Base-by-base conservation (phyloP, 345 rosid genomes). In the Aquilaria malaccensis region DNA sequence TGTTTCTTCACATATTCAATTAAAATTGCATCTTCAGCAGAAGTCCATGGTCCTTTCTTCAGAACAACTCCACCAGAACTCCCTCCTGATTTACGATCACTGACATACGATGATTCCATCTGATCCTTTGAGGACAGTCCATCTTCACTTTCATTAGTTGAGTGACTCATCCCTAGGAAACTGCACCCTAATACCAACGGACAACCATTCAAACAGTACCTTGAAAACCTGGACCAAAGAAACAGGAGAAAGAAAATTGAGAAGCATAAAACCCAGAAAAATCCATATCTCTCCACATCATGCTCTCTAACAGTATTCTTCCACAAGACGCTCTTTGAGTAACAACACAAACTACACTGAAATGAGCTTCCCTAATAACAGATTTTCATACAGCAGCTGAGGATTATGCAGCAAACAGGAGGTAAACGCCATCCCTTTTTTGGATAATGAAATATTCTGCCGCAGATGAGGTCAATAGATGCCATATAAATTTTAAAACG, bases 41-140 rank as follows among this genome's bases (percentile, higher is more conserved):
- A 77, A 6, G 99, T 88, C 99, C 99, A 94, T 22, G 99, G 99
- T 53, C 99, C 99, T 83, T 94, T 94, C 84, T 90, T 90, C 72
- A 94, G 71, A 72, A 55, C 66, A 63, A 51, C 33, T 37, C 68
- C 85, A 73, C 73, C 81, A 13, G 63, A 61, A 70, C 74, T 72
- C 61, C 76, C 86, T 72, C 74, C 75, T 47, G 58, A 63, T 50
- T 65, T 72, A 61, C 73, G 76, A 68, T 70, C 80, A 60, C 82
- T 89, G 45, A 63, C 33, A 77, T 74, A 79, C 4, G 89, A 80
- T 1, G 87, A 87, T 13, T 79, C 87, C 37, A 55, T 66, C 67
- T 74, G 83, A 71, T 84, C 83, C 60, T 67, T 77, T 59, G 81
- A 74, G 69, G 80, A 68, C 77, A 77, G 49, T 62, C 71, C 72